Evolutionary conservation across 2,329 filamentous ascomycete genomes (phyloP), one percentile per base, ranked within the genome.

Genomic region (Passalora sequoiae): DNA sequence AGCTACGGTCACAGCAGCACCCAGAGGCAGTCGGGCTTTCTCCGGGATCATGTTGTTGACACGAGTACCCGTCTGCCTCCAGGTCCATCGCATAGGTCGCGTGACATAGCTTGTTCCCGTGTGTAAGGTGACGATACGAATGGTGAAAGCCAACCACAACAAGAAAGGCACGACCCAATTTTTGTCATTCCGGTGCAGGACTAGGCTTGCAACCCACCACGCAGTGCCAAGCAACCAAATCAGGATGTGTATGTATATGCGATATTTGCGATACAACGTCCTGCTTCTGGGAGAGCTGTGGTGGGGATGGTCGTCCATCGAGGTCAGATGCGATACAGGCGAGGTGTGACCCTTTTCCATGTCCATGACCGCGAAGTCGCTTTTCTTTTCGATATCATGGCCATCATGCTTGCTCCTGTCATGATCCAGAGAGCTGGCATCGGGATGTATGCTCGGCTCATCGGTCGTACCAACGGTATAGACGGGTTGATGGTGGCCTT

Each of bases 91-190:
- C 66, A 86, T 77, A 2, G 84, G 83, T 48, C 69, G 75, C 47
- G 79, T 81, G 52, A 89, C 66, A 53, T 84, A 70, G 29, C 76
- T 75, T 55, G 82, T 78, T 1, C 86, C 81, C 2, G 91, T 68
- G 60, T 87, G 81, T 66, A 86, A 78, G 62, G 83, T 84, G 60
- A 94, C 53, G 37, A 94, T 64, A 24, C 89, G 83, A 38, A 92
- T 70, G 8, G 77, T 79, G 56, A 94, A 81, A 53, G 72, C 75
- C 33, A 94, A 77, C 73, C 83, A 94, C 35, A 95, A 62, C 38
- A 94, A 73, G 67, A 94, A 92, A 0, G 89, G 88, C 38, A 89
- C 78, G 44, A 94, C 67, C 88, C 88, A 94, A 59, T 86, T 87
- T 66, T 76, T 74, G 56, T 88, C 80, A 46, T 83, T 55, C 46